A percentile compares a stretch with the other conserved stretches of the same genome.
Conservation (phyloP, 345 rosid genomes). For the Syzygium jambos region DNA sequence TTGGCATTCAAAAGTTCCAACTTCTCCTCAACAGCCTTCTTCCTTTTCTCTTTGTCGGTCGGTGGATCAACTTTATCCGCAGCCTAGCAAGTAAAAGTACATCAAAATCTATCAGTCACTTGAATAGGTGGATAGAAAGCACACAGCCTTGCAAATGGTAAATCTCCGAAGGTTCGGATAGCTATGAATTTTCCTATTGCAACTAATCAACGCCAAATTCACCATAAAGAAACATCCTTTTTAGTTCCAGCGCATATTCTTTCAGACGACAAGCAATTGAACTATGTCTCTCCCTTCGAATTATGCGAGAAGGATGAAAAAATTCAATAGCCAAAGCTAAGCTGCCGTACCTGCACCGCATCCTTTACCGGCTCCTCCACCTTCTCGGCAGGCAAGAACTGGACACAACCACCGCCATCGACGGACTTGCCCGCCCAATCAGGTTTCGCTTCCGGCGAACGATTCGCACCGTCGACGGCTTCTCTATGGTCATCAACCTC, state of each 20-base stretch:
- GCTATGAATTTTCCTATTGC: background rate
- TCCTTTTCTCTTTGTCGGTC: conserved; percentile 43
- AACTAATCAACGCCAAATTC: background rate
- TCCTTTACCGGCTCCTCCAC: conserved; percentile 10
- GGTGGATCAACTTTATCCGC: conserved; percentile 17
- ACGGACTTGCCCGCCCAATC: background rate
- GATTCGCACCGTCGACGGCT: conserved; percentile 3
- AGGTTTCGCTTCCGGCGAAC: background rate
- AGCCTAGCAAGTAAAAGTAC: conserved; percentile 16
- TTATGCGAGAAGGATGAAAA: background rate
- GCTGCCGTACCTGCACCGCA: conserved; percentile 19
- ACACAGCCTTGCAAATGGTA: background rate
- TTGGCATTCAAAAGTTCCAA: conserved; percentile 65
- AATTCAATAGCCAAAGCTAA: background rate
- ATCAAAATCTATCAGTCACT: background rate
- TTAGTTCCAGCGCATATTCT: background rate
- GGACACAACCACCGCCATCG: background rate
- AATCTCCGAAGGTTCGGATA: background rate
- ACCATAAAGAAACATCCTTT: background rate
- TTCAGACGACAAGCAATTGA: background rate
- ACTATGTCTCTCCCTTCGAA: background rate
- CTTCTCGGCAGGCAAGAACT: conserved; percentile 6
- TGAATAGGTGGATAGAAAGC: background rate
- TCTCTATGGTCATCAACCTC: background rate
- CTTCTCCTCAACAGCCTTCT: conserved; percentile 61